Percentiles rank a stretch among this genome's conserved stretches.
Conservation (phyloP, 345 rosid species). For the Salix dunnii region DNA sequence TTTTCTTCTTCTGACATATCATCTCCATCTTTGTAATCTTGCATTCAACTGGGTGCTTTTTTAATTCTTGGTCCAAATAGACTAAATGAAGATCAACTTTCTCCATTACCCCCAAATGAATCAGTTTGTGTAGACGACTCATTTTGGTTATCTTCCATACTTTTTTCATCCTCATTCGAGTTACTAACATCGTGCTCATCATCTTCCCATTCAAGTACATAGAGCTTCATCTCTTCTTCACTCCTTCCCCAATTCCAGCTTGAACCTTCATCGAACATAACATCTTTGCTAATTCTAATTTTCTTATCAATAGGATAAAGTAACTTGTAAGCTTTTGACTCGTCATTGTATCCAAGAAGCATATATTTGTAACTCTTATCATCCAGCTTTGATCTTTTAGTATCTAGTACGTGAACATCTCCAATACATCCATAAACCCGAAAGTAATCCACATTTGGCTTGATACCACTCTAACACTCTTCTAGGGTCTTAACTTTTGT, state of each 20-base stretch:
- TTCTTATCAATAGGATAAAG: neutral
- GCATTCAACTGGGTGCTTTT: neutral
- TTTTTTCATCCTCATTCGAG: neutral
- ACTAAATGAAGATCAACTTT: neutral
- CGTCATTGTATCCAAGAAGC: neutral
- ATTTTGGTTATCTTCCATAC: too few relatives aligned
- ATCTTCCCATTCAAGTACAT: neutral
- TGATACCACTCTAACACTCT: neutral
- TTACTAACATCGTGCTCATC: neutral
- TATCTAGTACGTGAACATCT: neutral
- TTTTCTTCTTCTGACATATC: neutral
- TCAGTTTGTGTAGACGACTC: too few relatives aligned
- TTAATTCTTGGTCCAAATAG: neutral
- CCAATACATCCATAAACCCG: neutral
- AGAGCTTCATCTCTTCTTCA: neutral
- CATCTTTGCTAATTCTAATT: neutral
- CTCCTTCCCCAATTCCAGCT: neutral
- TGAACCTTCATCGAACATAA: neutral
- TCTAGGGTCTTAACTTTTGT: neutral
- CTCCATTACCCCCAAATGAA: neutral
- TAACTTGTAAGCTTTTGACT: neutral
- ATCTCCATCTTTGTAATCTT: neutral
- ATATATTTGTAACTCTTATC: neutral
- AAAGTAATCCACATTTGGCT: neutral
- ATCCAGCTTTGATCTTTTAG: neutral